These are phyloP conservation scores for Terfezia boudieri DNA, from an alignment of 495 filamentous ascomycete species.

Conservation along the genomic window DNA sequence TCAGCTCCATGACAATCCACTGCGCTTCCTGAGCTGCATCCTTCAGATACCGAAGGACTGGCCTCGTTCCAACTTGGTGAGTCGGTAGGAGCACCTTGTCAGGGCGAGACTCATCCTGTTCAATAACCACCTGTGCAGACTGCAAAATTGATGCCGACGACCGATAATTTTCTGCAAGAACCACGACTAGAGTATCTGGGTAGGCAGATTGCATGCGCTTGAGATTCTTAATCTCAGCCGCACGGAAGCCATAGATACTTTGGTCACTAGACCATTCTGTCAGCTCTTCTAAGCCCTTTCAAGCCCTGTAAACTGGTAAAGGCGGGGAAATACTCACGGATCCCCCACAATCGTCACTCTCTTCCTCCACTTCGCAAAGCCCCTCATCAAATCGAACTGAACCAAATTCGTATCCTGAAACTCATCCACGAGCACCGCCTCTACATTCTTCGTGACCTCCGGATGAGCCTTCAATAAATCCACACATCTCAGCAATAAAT, in stretches of 20 bases:
- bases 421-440: conserved; percentile 87
- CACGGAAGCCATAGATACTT: conserved; percentile 96
- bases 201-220: conserved; percentile 54
- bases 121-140: conserved; percentile 64
- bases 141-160: conserved; percentile 77
- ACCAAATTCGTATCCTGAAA: conserved; percentile 95
- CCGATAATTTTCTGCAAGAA: conserved; percentile 89
- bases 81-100: conserved; percentile 59
- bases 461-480: conserved; percentile 58
- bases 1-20: conserved; percentile 80
- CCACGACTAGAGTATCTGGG: conserved; percentile 52
- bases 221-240: conserved; percentile 83
- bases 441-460: conserved; percentile 72
- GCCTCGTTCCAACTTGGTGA: conserved; percentile 57
- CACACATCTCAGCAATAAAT: conserved; percentile 65
- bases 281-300: too few species aligned
- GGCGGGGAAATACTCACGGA: conserved; percentile 23
- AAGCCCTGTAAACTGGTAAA: too few species aligned
- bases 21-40: conserved; percentile 51
- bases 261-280: conserved; percentile 33
- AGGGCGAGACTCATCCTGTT: conserved; percentile 68
- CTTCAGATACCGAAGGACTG: conserved; percentile 60
- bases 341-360: conserved; percentile 89
- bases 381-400: conserved; percentile 86
- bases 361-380: conserved; percentile 49